Base-by-base conservation (phyloP, 805 yeast species). In the Brettanomyces sp. region DNA sequence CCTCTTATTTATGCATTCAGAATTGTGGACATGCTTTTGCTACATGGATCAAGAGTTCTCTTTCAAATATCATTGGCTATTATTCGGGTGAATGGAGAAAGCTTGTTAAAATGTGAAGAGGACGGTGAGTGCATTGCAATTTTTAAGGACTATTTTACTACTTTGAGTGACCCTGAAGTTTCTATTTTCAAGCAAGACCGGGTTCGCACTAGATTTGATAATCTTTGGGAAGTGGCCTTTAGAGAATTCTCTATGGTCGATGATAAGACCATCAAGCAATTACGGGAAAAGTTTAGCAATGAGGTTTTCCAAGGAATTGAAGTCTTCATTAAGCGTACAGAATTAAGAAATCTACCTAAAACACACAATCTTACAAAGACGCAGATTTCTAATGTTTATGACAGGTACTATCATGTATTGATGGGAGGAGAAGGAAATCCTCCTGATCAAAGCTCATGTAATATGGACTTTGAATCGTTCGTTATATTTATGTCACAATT, bases 31-130 rank as follows among this genome's bases (percentile, higher is more conserved):
- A 83, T 89, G 22, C 82, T 93, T 58, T 85, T 93, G 62, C 71
- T 86, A 47, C 89, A 89, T 62, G 99, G 99, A 1, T 81, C 95
- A 2, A 81, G 80, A 52, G 83, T 93, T 0, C 67, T 93, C 23
- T 95, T 93, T 60, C 98, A 93, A 64, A 90, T 93, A 6, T 95
- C 96, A 0, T 68, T 93, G 48, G 99, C 97, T 0, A 77, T 93
- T n/a, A 65, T 93, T 42, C 79, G 89, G 52, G 72, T 91, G 24
- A 91, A 90, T 55, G 96, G 96, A 1, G 96, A 89, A 53, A 83
- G 78, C 49, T 68, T 93, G 6, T 63, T 93, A 41, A 71, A 75
- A 47, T 81, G 90, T 9, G 85, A 79, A 52, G 99, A 93, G 66
- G 98, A 93, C 60, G 98, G 98, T 2, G 79, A 83, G 52, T 89